Evolutionary conservation across 2,329 filamentous ascomycete genomes (phyloP).

Genomic region (Calycina marina): DNA sequence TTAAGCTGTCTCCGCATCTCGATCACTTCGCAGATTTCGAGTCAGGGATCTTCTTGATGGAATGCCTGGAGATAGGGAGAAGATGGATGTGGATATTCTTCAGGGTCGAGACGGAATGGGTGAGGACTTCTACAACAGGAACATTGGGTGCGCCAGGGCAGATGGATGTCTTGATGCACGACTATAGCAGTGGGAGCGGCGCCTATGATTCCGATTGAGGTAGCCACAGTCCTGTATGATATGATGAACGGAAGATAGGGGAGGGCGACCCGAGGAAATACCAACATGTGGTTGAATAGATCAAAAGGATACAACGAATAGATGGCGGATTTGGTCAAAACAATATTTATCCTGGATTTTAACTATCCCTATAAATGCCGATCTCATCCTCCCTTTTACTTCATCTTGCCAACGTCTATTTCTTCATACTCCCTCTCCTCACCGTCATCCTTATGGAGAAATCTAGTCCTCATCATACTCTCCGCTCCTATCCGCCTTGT

Average conservation of each 20-base stretch:
- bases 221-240: constrained; percentile 28
- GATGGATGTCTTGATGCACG: constrained; percentile 63
- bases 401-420: too few relatives aligned
- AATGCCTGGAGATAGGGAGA: constrained; percentile 73
- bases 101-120: constrained; percentile 86
- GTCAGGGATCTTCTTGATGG: constrained; percentile 74
- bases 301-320: too few relatives aligned
- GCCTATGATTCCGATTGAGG: not conserved
- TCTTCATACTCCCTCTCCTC: too few relatives aligned
- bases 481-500: too few relatives aligned
- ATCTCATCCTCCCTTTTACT: too few relatives aligned
- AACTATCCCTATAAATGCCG: too few relatives aligned
- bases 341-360: too few relatives aligned
- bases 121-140: constrained; percentile 34
- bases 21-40: constrained; percentile 79
- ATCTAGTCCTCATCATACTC: constrained; percentile 15
- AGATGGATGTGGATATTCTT: constrained; percentile 98
- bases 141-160: constrained; percentile 35
- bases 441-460: too few relatives aligned
- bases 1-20: constrained; percentile 72
- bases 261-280: too few relatives aligned
- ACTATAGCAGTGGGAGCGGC: constrained; percentile 33
- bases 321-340: too few relatives aligned
- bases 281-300: too few relatives aligned
- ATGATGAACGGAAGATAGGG: too few relatives aligned